Evolutionary conservation across 1,284 basidiomycete species (phyloP).

Genomic region (Tylopilus sp.): DNA sequence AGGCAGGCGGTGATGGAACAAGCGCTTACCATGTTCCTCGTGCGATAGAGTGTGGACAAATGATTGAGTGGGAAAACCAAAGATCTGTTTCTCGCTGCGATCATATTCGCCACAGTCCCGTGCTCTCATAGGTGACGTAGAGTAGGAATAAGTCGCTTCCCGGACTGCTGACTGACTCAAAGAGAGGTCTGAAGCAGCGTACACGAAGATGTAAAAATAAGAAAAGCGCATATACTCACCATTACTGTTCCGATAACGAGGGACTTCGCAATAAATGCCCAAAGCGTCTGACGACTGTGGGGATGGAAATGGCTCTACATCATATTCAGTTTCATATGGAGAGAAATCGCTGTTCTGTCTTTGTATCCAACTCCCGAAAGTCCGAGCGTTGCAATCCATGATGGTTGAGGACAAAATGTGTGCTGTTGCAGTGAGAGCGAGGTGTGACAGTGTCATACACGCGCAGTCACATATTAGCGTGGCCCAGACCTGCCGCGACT

Average conservation of each 20-base stretch:
- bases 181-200: constrained; percentile 43
- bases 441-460: constrained; percentile 35
- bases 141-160: constrained; percentile 12
- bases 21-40: constrained; percentile 19
- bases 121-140: constrained; percentile 17
- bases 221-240: constrained; percentile 58
- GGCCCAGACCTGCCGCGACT: too few species aligned
- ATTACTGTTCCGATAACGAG: constrained; percentile 42
- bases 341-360: neutral
- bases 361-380: neutral
- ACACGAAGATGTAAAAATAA: constrained; percentile 2
- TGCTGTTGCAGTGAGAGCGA: too few species aligned
- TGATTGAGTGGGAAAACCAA: neutral
- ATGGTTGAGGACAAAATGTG: constrained; percentile 20
- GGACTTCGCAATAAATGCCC: constrained; percentile 12
- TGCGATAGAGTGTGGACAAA: neutral
- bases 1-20: neutral
- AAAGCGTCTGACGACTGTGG: constrained; percentile 14
- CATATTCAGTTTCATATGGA: neutral
- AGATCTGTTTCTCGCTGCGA: constrained; percentile 8
- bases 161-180: constrained; percentile 48
- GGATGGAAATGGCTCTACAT: constrained; percentile 17
- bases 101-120: constrained; percentile 6
- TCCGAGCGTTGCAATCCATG: constrained; percentile 28
- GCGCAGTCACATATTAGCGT: constrained; percentile 35